Evolutionary conservation across 1,139 yeast species (phyloP).

Genomic region (Geotrichum cucujoidarum): DNA sequence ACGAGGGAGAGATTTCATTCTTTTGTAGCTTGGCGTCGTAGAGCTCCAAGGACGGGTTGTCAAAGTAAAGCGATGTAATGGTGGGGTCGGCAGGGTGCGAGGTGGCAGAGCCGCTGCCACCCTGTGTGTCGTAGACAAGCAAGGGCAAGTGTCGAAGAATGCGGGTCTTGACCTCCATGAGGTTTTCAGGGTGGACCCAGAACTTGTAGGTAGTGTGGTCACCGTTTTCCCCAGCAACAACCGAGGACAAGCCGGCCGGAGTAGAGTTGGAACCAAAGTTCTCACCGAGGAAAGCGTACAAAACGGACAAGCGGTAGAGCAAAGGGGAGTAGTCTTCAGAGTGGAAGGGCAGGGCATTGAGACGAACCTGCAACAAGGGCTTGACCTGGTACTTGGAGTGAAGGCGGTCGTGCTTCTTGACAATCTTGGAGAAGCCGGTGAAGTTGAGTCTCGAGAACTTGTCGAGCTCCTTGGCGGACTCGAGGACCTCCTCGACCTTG

Average conservation of each 20-base stretch:
- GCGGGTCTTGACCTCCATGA: constrained; percentile 94
- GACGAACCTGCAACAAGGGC: constrained; percentile 81
- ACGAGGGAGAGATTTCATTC: constrained; percentile 64
- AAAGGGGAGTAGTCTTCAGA: constrained; percentile 93
- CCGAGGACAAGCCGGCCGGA: constrained; percentile 32
- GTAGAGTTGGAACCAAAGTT: constrained; percentile 39
- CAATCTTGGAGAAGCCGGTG: constrained; percentile 91
- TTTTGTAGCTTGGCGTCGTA: constrained; percentile 79
- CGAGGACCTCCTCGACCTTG: constrained; percentile 66
- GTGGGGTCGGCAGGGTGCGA: constrained; percentile 59
- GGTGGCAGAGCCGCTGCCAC: constrained; percentile 39
- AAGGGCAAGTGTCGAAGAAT: constrained; percentile 92
- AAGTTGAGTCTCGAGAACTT: constrained; percentile 85
- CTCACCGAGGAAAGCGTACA: constrained; percentile 77
- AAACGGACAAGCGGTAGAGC: constrained; percentile 71
- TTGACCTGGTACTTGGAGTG: constrained; percentile 82
- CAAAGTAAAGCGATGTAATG: constrained; percentile 83
- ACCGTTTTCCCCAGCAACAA: constrained; percentile 43
- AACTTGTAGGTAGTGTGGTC: constrained; percentile 78
- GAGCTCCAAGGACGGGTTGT: constrained; percentile 73
- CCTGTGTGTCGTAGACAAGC: constrained; percentile 50
- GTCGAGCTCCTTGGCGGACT: constrained; percentile 78
- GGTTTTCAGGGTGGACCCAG: constrained; percentile 94
- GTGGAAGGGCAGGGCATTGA: constrained; percentile 84
- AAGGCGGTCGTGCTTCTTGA: constrained; percentile 89